phyloP scores from a whole-genome alignment of 1,284 basidiomycete genomes.

The Anthracocystis setariae region DNA sequence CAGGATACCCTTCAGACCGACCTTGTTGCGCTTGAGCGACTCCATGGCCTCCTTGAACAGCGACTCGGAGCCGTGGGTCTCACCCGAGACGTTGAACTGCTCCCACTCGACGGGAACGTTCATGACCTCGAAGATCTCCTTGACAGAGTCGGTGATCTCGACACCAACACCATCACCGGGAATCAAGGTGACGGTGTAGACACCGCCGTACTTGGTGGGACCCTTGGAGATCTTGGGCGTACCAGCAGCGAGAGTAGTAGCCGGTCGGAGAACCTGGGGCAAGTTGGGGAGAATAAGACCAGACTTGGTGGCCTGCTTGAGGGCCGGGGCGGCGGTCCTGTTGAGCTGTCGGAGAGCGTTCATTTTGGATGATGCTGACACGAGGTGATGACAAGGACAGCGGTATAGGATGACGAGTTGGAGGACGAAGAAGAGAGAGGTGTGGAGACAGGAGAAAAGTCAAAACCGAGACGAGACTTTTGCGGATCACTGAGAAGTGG shows the following conservation, averaged over 20 bases:
- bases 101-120: constrained; percentile 99
- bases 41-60: constrained; percentile 93
- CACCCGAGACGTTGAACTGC: constrained; percentile 96
- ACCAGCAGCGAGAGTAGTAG: constrained; percentile 82
- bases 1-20: constrained; percentile 98
- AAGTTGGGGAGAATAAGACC: constrained; percentile 46
- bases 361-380: constrained; percentile 39
- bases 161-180: constrained; percentile 76
- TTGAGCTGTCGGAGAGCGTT: constrained; percentile 52
- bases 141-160: constrained; percentile 97
- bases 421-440: constrained; percentile 7
- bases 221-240: constrained; percentile 80
- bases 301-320: constrained; percentile 52
- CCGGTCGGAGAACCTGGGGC: constrained; percentile 67
- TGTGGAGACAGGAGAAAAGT: constrained; percentile 9
- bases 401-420: constrained; percentile 16
- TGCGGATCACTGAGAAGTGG: not conserved
- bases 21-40: constrained; percentile 94
- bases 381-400: constrained; percentile 13
- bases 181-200: constrained; percentile 70
- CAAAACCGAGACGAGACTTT: not conserved
- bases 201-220: constrained; percentile 93
- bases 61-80: constrained; percentile 91
- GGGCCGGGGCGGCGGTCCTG: constrained; percentile 48
- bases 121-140: constrained; percentile 96